A percentile compares a stretch with the other conserved stretches of the same genome.
Evolutionary conservation across 1,284 basidiomycete species (phyloP).

Genomic region (Leccinum pachyderme): DNA sequence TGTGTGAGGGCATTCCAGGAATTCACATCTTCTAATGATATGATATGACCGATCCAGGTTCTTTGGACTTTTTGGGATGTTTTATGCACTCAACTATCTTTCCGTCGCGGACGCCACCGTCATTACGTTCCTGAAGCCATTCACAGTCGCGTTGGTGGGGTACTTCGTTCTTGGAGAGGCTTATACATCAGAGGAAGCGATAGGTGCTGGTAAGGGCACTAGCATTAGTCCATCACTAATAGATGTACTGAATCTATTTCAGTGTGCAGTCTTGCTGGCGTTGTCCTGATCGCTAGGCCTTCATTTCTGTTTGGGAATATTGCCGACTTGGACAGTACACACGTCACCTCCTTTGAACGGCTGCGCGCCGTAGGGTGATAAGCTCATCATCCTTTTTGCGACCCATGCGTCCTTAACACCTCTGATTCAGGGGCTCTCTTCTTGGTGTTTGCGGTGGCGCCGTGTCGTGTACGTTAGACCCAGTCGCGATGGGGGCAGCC

Average conservation of each 20-base stretch:
- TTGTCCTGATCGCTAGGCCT: conserved; percentile 61
- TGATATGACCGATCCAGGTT: conserved; percentile 39
- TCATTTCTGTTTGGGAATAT: conserved; percentile 43
- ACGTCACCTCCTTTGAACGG: conserved; percentile 42
- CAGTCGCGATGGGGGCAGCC: conserved; percentile 35
- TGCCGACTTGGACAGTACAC: conserved; percentile 10
- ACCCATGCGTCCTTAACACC: conserved; percentile 43
- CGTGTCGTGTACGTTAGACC: conserved; percentile 37
- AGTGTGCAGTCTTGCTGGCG: conserved; percentile 58
- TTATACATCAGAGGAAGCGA: conserved; percentile 55
- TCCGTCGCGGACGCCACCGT: conserved; percentile 76
- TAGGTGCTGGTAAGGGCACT: conserved; percentile 58
- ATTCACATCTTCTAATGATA: neutral
- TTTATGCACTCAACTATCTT: conserved; percentile 68
- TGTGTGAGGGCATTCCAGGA: conserved; percentile 42
- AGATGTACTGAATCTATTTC: conserved; percentile 11
- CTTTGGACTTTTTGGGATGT: conserved; percentile 61
- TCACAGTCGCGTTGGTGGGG: conserved; percentile 67
- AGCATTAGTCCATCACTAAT: neutral
- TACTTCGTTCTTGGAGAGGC: conserved; percentile 66
- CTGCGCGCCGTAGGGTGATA: conserved; percentile 53
- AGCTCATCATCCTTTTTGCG: neutral
- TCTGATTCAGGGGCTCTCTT: conserved; percentile 44
- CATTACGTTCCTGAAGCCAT: conserved; percentile 73
- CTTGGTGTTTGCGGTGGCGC: conserved; percentile 62